These are phyloP conservation scores for Monosporascus ibericus DNA, from an alignment of 2,329 filamentous ascomycete species.

Conservation along the genomic window DNA sequence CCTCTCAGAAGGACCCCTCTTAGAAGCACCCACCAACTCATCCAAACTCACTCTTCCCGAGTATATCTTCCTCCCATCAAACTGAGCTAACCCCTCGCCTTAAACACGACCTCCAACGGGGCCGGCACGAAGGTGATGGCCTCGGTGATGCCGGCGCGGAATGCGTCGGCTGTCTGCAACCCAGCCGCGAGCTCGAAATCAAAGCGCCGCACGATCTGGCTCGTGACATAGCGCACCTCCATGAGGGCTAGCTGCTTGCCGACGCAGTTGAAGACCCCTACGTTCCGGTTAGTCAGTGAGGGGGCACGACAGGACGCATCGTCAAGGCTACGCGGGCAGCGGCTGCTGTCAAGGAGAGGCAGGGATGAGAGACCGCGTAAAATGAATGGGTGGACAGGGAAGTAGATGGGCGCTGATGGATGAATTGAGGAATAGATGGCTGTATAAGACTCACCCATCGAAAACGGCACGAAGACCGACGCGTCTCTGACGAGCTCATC, in stretches of 20 bases:
- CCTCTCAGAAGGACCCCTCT: no score
- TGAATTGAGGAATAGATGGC: no score
- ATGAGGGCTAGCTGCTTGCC: slow-evolving; percentile 31
- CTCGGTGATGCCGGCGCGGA: neutral
- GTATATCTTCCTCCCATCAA: no score
- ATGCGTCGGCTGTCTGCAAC: neutral
- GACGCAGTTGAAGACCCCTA: slow-evolving; percentile 22
- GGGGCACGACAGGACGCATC: no score
- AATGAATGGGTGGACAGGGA: no score
- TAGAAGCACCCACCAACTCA: no score
- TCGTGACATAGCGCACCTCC: slow-evolving; percentile 13
- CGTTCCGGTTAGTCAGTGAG: neutral
- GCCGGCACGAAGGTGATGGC: neutral
- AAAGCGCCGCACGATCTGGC: slow-evolving; percentile 2
- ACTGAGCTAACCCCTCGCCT: neutral
- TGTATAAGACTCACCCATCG: slow-evolving; percentile 10
- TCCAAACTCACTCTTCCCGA: no score
- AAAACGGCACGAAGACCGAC: slow-evolving; percentile 20
- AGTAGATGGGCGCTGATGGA: neutral
- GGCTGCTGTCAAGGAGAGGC: neutral
- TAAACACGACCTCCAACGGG: neutral
- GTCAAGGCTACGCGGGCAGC: neutral
- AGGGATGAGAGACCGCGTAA: no score
- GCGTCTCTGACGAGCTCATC: slow-evolving; percentile 15
- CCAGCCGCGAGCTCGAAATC: slow-evolving; percentile 3